Percentiles rank a stretch among this genome's conserved stretches.
Evolutionary conservation across 257 asterid genomes (phyloP).

Genomic region (Petrea volubilis): DNA sequence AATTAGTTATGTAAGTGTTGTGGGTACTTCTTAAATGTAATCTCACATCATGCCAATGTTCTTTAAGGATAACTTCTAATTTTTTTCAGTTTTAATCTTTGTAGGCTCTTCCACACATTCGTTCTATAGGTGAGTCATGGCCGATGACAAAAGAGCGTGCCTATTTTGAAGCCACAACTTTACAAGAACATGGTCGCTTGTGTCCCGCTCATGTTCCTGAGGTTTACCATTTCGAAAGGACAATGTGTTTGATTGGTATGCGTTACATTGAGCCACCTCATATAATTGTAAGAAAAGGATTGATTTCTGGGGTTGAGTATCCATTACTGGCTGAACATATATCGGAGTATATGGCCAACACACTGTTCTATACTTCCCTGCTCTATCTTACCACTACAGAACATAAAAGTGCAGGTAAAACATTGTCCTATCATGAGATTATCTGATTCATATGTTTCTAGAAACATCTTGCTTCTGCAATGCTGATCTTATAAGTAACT

Average conservation of each 20-base stretch:
- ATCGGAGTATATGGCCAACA: slow-evolving; percentile 81
- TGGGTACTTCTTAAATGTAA: not conserved
- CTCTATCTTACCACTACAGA: slow-evolving; percentile 82
- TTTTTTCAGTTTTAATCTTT: too few relatives aligned
- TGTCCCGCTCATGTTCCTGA: slow-evolving; percentile 86
- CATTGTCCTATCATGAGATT: slow-evolving; percentile 8
- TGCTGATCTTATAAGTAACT: not conserved
- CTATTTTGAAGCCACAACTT: slow-evolving; percentile 68
- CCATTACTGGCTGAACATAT: slow-evolving; percentile 87
- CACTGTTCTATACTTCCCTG: slow-evolving; percentile 86
- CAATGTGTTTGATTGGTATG: slow-evolving; percentile 94
- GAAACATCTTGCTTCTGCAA: not conserved
- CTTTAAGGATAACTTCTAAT: not conserved
- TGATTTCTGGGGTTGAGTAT: slow-evolving; percentile 82
- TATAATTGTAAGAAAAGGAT: slow-evolving; percentile 84
- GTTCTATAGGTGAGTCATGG: slow-evolving; percentile 97
- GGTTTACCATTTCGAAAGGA: slow-evolving; percentile 88
- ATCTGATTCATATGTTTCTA: not conserved
- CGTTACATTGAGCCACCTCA: slow-evolving; percentile 95
- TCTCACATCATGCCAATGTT: not conserved
- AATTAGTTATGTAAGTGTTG: not conserved
- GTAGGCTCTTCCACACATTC: slow-evolving; percentile 95
- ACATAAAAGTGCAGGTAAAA: slow-evolving; percentile 82
- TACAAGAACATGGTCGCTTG: slow-evolving; percentile 71
- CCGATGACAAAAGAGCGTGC: slow-evolving; percentile 98